A percentile compares a stretch with the other conserved stretches of the same genome.
Evolutionary conservation across 805 yeast species (phyloP).

Genomic region (Metschnikowia bowlesiae): DNA sequence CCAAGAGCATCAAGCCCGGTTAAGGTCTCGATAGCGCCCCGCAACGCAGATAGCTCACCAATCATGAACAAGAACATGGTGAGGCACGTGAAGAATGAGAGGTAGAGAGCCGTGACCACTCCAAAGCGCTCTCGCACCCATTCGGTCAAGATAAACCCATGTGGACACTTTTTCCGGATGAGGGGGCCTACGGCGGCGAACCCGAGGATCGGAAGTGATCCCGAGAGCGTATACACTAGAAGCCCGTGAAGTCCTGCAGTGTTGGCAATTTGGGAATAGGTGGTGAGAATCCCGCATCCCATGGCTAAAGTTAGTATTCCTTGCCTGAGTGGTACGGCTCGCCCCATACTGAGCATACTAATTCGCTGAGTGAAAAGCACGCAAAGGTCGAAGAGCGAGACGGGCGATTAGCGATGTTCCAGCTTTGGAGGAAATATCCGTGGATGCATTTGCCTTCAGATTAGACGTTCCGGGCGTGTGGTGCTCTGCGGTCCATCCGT

Average conservation of each 20-base stretch:
- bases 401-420: too few relatives aligned
- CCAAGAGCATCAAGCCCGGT: conserved; percentile 79
- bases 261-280: conserved; percentile 84
- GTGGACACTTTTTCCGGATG: conserved; percentile 73
- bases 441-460: too few relatives aligned
- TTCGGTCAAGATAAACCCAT: conserved; percentile 87
- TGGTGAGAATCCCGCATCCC: conserved; percentile 85
- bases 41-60: conserved; percentile 78
- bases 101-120: conserved; percentile 60
- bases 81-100: conserved; percentile 76
- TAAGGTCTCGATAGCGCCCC: conserved; percentile 68
- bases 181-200: conserved; percentile 81
- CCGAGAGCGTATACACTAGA: conserved; percentile 70
- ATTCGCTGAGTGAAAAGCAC: too few relatives aligned
- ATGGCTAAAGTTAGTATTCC: conserved; percentile 47
- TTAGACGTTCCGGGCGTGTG: too few relatives aligned
- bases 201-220: conserved; percentile 80
- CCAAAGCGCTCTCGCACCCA: conserved; percentile 92
- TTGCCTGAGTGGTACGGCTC: neutral
- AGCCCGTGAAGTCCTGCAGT: conserved; percentile 84
- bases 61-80: conserved; percentile 85
- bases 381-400: too few relatives aligned
- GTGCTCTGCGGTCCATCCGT: too few relatives aligned
- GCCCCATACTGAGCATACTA: too few relatives aligned
- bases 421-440: too few relatives aligned